These are phyloP conservation scores for Crithidia expoeki DNA, from an alignment of 208 protist genomes.

Conservation along the genomic window DNA sequence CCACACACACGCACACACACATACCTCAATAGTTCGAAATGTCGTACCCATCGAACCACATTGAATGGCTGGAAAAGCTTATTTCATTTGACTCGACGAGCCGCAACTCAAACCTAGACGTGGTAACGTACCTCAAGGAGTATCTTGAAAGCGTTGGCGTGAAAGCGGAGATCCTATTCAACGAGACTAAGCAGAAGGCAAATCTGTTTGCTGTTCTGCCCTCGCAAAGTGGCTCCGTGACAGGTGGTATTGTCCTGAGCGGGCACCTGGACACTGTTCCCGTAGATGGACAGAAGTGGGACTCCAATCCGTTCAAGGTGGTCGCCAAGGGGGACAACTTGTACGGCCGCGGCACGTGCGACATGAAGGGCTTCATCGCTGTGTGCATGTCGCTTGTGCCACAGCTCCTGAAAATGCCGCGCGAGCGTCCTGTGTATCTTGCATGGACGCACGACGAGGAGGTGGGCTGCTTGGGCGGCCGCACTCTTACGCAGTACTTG, in stretches of 20 bases:
- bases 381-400: slow-evolving; percentile 58
- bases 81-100: slow-evolving; percentile 51
- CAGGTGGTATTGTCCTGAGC: slow-evolving; percentile 58
- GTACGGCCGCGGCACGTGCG: slow-evolving; percentile 59
- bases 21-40: background rate
- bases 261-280: slow-evolving; percentile 58
- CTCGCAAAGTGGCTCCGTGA: slow-evolving; percentile 28
- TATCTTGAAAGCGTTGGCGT: slow-evolving; percentile 36
- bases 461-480: slow-evolving; percentile 51
- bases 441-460: slow-evolving; percentile 60
- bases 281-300: slow-evolving; percentile 60
- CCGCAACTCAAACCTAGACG: slow-evolving; percentile 52
- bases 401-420: slow-evolving; percentile 46
- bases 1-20: no score
- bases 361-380: slow-evolving; percentile 67
- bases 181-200: slow-evolving; percentile 46
- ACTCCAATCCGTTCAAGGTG: slow-evolving; percentile 47
- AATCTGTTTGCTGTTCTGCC: slow-evolving; percentile 60
- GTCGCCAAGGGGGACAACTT: slow-evolving; percentile 37
- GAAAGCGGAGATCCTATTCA: slow-evolving; percentile 32
- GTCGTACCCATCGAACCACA: slow-evolving; percentile 12
- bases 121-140: slow-evolving; percentile 40
- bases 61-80: slow-evolving; percentile 54
- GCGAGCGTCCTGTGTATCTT: slow-evolving; percentile 48
- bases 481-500: slow-evolving; percentile 41